A percentile compares a stretch with the other conserved stretches of the same genome.
phyloP scores from a whole-genome alignment of 768 basidiomycete species.

The Xerocomellus dryophilus region DNA sequence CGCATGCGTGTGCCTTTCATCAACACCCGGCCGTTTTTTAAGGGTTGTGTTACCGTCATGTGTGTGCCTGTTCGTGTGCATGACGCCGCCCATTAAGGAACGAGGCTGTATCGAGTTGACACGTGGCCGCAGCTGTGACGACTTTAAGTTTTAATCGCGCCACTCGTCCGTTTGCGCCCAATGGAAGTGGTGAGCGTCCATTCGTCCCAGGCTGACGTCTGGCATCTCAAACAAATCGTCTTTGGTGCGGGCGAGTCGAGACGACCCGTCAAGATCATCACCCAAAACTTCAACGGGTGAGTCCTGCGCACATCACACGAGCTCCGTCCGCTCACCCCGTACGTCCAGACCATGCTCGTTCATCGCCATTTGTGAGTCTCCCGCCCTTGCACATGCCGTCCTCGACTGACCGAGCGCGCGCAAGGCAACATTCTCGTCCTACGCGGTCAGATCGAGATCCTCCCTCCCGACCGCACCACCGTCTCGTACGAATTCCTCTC shows the following conservation, averaged over 20 bases:
- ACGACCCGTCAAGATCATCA: conserved; percentile 59
- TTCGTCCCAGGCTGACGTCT: conserved; percentile 50
- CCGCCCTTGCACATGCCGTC: neutral
- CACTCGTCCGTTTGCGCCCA: neutral
- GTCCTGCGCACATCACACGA: conserved; percentile 22
- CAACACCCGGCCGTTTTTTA: too few relatives aligned
- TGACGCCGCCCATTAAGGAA: too few relatives aligned
- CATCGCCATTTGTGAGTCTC: conserved; percentile 72
- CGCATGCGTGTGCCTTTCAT: too few relatives aligned
- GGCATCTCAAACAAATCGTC: conserved; percentile 69
- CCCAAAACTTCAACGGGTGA: conserved; percentile 82
- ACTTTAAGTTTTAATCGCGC: too few relatives aligned
- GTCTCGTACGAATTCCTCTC: conserved; percentile 87
- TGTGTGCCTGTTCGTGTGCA: too few relatives aligned
- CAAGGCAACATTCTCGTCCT: conserved; percentile 86
- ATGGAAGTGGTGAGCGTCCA: conserved; percentile 16
- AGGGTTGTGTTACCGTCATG: too few relatives aligned
- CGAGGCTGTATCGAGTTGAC: too few relatives aligned
- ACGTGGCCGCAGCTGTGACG: too few relatives aligned
- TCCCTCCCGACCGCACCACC: conserved; percentile 57
- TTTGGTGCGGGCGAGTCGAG: conserved; percentile 40
- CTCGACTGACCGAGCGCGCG: neutral
- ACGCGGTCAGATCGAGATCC: conserved; percentile 74
- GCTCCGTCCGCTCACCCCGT: neutral
- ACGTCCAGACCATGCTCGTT: conserved; percentile 82